Conservation (phyloP, 352 stramenopile species). For the Pythium aquatile region DNA sequence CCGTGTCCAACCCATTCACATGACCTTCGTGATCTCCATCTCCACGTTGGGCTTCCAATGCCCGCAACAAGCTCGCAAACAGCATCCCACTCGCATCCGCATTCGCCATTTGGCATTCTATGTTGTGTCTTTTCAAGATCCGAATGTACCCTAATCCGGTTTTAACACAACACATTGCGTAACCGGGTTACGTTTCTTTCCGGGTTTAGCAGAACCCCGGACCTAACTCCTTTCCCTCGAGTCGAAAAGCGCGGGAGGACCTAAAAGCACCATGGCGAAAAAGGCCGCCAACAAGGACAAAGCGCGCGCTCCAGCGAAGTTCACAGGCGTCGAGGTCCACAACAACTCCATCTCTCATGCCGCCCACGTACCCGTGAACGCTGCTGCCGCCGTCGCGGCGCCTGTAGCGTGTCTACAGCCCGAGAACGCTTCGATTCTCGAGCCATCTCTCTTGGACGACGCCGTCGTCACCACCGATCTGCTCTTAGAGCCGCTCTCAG, state of each 20-base stretch:
- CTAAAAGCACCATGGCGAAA: conserved; percentile 19
- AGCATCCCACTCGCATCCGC: conserved; percentile 12
- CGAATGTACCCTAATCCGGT: not conserved
- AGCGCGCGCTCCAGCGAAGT: conserved; percentile 14
- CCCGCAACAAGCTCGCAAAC: conserved; percentile 10
- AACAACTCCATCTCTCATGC: not conserved
- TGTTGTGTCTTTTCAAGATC: conserved; percentile 10
- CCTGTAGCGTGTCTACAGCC: not conserved
- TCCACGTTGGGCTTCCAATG: not conserved
- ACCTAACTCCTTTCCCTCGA: not conserved
- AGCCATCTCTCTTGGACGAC: not conserved
- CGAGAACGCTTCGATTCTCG: not conserved
- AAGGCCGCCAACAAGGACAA: conserved; percentile 6
- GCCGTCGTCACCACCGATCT: not conserved
- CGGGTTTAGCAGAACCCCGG: conserved; percentile 11
- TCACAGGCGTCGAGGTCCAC: conserved; percentile 5
- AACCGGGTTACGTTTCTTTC: not conserved
- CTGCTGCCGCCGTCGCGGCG: not conserved
- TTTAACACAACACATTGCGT: not conserved
- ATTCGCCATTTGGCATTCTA: not conserved
- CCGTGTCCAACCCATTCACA: not conserved
- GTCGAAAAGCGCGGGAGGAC: conserved; percentile 7
- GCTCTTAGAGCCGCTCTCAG: not conserved
- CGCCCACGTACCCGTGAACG: not conserved
- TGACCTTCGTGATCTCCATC: too few relatives aligned